Conservation (phyloP, 1,139 yeast genomes). For the Taphrina sp. region DNA sequence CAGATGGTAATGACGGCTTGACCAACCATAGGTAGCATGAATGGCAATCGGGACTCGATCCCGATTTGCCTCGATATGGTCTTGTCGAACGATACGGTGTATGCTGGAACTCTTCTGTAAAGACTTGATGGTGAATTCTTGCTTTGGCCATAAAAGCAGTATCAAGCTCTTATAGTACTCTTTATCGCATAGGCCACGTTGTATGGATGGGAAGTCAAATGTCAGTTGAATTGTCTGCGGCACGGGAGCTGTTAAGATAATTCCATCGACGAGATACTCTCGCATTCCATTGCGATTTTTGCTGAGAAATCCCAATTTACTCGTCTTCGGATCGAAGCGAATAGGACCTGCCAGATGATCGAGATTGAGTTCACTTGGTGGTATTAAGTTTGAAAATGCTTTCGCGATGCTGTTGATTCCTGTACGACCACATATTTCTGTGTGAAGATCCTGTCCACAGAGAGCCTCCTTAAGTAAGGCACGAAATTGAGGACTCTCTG, state of each 20-base stretch:
- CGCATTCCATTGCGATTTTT: neutral
- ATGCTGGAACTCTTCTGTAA: neutral
- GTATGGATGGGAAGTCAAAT: neutral
- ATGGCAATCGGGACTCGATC: constrained; percentile 18
- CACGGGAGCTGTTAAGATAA: constrained; percentile 16
- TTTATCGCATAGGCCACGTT: no score
- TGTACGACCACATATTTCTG: neutral
- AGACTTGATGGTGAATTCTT: neutral
- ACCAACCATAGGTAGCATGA: constrained; percentile 14
- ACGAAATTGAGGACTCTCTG: constrained; percentile 10
- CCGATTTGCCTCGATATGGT: constrained; percentile 12
- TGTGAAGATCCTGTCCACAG: neutral
- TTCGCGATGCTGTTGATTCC: constrained; percentile 21
- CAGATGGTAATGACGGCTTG: constrained; percentile 4
- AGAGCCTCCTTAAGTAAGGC: neutral
- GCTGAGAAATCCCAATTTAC: neutral
- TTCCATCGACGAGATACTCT: neutral
- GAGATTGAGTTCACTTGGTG: neutral
- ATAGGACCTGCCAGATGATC: neutral
- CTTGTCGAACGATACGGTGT: neutral
- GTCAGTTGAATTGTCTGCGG: constrained; percentile 13
- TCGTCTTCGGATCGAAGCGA: neutral
- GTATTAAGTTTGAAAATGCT: constrained; percentile 4
- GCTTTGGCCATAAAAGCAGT: constrained; percentile 24
- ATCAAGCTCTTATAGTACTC: constrained; percentile 2